Evolutionary conservation across 2,329 filamentous ascomycete species (phyloP).

Genomic region (Pseudogymnoascus verrucosus): DNA sequence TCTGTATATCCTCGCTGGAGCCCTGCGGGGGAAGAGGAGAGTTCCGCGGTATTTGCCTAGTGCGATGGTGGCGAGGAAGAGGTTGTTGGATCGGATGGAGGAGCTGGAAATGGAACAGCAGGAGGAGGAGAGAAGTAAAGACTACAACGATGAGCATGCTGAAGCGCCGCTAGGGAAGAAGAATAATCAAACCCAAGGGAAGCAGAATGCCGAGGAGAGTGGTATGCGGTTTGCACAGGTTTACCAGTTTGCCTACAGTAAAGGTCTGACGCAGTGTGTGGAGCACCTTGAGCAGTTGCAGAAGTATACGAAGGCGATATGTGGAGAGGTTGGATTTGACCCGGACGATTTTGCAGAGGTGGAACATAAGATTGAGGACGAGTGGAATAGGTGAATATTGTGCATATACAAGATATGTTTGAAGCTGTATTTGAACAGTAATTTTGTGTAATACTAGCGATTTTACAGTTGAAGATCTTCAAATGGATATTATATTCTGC

Average conservation of each 20-base stretch:
- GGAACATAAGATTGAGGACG: background rate
- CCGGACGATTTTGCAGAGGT: background rate
- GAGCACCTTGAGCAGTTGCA: constrained; percentile 47
- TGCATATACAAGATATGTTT: background rate
- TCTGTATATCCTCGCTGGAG: constrained; percentile 49
- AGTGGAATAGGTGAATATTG: background rate
- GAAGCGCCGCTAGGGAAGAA: constrained; percentile 19
- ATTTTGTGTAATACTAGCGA: background rate
- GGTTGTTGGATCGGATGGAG: constrained; percentile 42
- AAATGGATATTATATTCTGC: background rate
- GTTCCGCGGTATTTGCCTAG: constrained; percentile 50
- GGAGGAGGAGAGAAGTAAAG: constrained; percentile 5
- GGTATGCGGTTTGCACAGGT: constrained; percentile 47
- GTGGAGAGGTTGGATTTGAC: constrained; percentile 43
- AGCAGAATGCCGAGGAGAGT: constrained; percentile 40
- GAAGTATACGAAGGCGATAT: constrained; percentile 49
- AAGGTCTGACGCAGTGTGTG: constrained; percentile 45
- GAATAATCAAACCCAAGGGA: constrained; percentile 24
- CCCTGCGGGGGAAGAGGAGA: constrained; percentile 40
- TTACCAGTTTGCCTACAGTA: constrained; percentile 47
- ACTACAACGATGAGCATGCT: constrained; percentile 16
- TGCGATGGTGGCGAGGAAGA: constrained; percentile 44
- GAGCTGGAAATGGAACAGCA: constrained; percentile 36
- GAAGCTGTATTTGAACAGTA: background rate
- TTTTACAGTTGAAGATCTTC: background rate